A percentile compares a stretch with the other conserved stretches of the same genome.
phyloP scores from a whole-genome alignment of 2,329 filamentous ascomycete species.

The Botryotinia narcissicola region DNA sequence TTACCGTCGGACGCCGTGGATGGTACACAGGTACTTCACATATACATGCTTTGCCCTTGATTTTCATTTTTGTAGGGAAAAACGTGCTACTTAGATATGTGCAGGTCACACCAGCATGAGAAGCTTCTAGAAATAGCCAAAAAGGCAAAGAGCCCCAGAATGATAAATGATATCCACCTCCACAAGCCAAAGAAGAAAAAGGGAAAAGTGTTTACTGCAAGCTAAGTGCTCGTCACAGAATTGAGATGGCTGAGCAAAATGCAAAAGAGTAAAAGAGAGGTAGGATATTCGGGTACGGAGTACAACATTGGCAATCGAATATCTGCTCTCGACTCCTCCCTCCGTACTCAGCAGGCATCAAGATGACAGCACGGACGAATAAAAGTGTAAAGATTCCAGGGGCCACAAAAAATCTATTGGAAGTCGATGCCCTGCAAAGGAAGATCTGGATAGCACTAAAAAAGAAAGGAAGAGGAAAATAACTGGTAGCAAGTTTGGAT shows the following conservation, averaged over 20 bases:
- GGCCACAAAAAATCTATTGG: conserved; percentile 10
- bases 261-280: background rate
- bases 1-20: background rate
- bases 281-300: background rate
- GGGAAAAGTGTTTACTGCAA: background rate
- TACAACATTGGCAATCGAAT: conserved; percentile 7
- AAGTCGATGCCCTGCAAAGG: conserved; percentile 7
- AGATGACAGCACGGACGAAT: conserved; percentile 17
- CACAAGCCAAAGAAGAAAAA: no score
- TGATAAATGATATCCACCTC: background rate
- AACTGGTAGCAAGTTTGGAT: background rate
- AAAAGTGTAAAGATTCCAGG: background rate
- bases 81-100: background rate
- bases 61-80: background rate
- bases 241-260: conserved; percentile 10
- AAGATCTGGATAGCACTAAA: conserved; percentile 10
- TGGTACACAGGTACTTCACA: background rate
- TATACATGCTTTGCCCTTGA: background rate
- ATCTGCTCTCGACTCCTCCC: background rate
- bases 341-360: background rate
- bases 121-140: conserved; percentile 6
- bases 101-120: background rate
- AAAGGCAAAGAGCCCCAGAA: background rate
- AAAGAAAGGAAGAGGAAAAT: background rate
- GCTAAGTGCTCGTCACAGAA: background rate